phyloP scores from a whole-genome alignment of 257 asterid species.

The Gardenia jasminoides region DNA sequence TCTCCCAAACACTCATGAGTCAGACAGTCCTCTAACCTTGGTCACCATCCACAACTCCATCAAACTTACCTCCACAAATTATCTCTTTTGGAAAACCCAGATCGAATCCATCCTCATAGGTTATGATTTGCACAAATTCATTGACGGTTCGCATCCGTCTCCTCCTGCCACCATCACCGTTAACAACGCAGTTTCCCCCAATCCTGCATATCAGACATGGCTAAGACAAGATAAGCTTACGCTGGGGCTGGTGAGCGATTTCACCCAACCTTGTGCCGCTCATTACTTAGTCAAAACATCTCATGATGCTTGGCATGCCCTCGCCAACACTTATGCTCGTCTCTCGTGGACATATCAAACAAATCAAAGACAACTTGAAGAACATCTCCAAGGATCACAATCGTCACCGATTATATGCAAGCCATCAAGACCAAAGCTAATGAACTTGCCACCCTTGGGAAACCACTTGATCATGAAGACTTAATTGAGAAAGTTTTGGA shows the following conservation, averaged over 20 bases:
- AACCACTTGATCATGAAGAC: conserved; percentile 10
- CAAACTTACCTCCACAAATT: not conserved
- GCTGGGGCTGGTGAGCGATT: too few relatives aligned
- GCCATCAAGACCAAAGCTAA: not conserved
- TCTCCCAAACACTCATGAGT: not conserved
- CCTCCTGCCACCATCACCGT: too few relatives aligned
- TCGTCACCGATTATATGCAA: not conserved
- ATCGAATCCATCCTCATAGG: conserved; percentile 3
- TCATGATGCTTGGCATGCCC: not conserved
- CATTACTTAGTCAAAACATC: too few relatives aligned
- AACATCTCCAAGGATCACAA: not conserved
- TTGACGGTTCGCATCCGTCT: not conserved
- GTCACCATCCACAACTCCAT: not conserved
- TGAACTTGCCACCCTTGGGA: not conserved
- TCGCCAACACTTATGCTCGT: not conserved
- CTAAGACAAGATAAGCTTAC: too few relatives aligned
- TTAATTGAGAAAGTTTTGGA: not conserved
- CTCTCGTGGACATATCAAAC: conserved; percentile 13
- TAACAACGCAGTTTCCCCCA: too few relatives aligned
- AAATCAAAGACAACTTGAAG: not conserved
- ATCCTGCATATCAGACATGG: too few relatives aligned
- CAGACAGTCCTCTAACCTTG: not conserved
- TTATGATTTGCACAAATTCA: not conserved
- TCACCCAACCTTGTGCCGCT: too few relatives aligned
- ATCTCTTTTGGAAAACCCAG: conserved; percentile 5